Evolutionary conservation across 2,329 filamentous ascomycete genomes (phyloP), one percentile per base, ranked within the genome.

Genomic region (Cercospora berteroae): DNA sequence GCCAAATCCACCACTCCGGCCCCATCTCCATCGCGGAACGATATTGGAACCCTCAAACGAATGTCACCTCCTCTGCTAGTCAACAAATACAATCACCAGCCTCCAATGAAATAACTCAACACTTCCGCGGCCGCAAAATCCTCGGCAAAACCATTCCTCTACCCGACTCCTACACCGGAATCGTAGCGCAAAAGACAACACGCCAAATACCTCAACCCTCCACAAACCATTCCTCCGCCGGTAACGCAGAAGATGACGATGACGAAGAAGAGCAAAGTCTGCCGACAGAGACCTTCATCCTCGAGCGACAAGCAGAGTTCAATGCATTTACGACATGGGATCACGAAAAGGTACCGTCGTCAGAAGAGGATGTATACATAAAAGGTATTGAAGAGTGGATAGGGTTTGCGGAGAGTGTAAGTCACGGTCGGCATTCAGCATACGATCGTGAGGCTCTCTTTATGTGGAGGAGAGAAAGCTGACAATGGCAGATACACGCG

Each of bases 351-450:
- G 73, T 87, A 60, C 88, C 88, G 5, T 88, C 90, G 67, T 83
- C 83, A 0, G 83, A 83, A 29, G 83, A 83, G 29, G 92, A 97
- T 79, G 82, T 86, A 1, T 95, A 93, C 77, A 82, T 92, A 4
- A 89, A 90, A 76, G 88, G 90, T 0, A 81, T 96, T 52, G 86
- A 89, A 71, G 93, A 97, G 79, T 97, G 93, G 93, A 83, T 96
- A 66, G 82, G 83, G 10, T 87, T 94, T 77, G 87, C 93, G 10
- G 87, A 89, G 71, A 84, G 86, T 77, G 90, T 93, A 79, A 74
- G 85, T 78, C 13, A 4, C 18, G 20, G 2, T 9, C 48, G 9
- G 12, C 23, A 29, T 13, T 13, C 20, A 13, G 33, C 13, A 16
- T 16, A n/a, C 13, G 3, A 0, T 16, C n/a, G 36, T 3, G 36